phyloP scores from a whole-genome alignment of 495 filamentous ascomycete genomes.

The Chaetomium fimeti region DNA sequence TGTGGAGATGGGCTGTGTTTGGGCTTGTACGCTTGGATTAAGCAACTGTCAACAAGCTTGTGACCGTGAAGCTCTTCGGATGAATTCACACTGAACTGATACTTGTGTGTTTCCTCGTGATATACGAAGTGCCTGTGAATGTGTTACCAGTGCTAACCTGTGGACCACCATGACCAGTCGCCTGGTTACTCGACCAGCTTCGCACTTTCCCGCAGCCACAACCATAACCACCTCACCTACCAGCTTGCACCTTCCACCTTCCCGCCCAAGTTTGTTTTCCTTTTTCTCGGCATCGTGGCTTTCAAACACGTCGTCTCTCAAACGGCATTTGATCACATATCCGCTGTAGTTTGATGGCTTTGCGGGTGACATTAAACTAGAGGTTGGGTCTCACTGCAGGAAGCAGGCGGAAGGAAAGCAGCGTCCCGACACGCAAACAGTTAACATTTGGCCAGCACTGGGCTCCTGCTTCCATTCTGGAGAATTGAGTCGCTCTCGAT shows the following conservation, averaged over 20 bases:
- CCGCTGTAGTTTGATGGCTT: neutral
- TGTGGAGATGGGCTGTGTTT: neutral
- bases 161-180: constrained; percentile 5
- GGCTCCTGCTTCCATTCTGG: neutral
- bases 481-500: neutral
- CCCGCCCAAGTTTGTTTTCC: neutral
- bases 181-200: constrained; percentile 9
- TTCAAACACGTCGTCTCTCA: neutral
- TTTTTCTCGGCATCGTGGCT: neutral
- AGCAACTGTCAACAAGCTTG: neutral
- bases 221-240: neutral
- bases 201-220: constrained; percentile 1
- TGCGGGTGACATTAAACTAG: constrained; percentile 18
- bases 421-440: constrained; percentile 18
- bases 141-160: constrained; percentile 8
- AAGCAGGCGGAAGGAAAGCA: constrained; percentile 19
- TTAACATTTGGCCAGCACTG: neutral
- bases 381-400: constrained; percentile 25
- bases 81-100: neutral
- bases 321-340: neutral
- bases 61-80: neutral
- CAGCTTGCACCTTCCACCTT: neutral
- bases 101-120: neutral
- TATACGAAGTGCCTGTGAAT: neutral
- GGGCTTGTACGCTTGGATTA: constrained; percentile 2